Percentiles rank a stretch among this genome's conserved stretches.
Evolutionary conservation across 2,329 filamentous ascomycete genomes (phyloP).

Genomic region (Macroventuria anomochaeta): DNA sequence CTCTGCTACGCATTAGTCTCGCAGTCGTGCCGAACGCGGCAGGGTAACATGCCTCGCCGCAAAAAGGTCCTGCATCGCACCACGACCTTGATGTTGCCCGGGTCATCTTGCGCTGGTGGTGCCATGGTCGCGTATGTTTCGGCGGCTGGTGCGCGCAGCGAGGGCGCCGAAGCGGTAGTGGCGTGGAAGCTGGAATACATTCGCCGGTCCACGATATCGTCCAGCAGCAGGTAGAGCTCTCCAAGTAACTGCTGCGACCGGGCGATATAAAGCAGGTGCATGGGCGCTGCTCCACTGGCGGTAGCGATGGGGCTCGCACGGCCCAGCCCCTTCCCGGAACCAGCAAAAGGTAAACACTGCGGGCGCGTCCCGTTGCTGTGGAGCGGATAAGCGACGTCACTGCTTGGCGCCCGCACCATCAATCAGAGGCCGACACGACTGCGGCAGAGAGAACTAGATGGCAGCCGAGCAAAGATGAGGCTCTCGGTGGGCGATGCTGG

Average conservation of each 20-base stretch:
- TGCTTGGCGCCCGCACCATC: constrained; percentile 31
- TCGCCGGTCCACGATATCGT: constrained; percentile 35
- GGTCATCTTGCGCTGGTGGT: constrained; percentile 48
- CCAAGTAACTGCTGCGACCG: constrained; percentile 35
- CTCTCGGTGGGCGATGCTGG: constrained; percentile 7
- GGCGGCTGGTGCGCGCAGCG: constrained; percentile 52
- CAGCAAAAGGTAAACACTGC: constrained; percentile 40
- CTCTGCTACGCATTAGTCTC: constrained; percentile 63
- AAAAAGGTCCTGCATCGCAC: constrained; percentile 58
- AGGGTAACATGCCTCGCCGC: constrained; percentile 50
- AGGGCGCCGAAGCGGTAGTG: constrained; percentile 52
- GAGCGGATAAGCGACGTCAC: constrained; percentile 38
- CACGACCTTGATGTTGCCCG: constrained; percentile 60
- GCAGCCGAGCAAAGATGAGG: not conserved
- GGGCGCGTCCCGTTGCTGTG: constrained; percentile 28
- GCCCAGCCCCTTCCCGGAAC: constrained; percentile 29
- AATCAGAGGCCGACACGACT: constrained; percentile 27
- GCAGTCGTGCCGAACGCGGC: too few relatives aligned
- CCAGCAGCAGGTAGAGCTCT: constrained; percentile 32
- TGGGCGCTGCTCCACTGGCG: constrained; percentile 19
- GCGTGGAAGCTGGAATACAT: constrained; percentile 42
- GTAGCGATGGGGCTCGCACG: constrained; percentile 20
- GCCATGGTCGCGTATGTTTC: constrained; percentile 44
- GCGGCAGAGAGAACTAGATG: constrained; percentile 3
- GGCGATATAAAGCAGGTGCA: constrained; percentile 42